phyloP scores from a whole-genome alignment of 1,139 yeast genomes.

The Protomyces gravidus region DNA sequence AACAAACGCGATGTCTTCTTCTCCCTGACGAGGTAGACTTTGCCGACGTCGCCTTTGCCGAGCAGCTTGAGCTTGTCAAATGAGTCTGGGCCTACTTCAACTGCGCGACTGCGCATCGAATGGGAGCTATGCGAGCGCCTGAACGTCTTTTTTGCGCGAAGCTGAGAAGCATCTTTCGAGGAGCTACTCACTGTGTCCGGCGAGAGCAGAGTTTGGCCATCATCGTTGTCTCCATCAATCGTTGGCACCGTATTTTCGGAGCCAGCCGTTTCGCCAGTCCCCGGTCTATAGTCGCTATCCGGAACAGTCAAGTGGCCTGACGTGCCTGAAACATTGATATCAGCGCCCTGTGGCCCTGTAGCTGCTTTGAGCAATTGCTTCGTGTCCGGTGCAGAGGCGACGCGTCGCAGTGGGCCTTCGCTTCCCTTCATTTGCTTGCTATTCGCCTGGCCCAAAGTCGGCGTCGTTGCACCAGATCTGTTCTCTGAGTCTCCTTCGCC shows the following conservation, averaged over 20 bases:
- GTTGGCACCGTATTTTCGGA: neutral
- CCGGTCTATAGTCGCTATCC: neutral
- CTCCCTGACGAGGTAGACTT: slow-evolving; percentile 85
- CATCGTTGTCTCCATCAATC: neutral
- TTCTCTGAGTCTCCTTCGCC: neutral
- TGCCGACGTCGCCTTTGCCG: slow-evolving; percentile 98
- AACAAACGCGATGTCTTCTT: slow-evolving; percentile 67
- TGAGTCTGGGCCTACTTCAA: slow-evolving; percentile 77
- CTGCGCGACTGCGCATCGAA: slow-evolving; percentile 68
- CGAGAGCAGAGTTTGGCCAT: neutral
- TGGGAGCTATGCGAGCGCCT: slow-evolving; percentile 62
- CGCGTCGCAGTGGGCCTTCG: slow-evolving; percentile 5
- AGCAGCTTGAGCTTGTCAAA: slow-evolving; percentile 82
- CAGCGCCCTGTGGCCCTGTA: neutral
- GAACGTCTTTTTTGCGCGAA: slow-evolving; percentile 10
- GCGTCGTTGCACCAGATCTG: neutral
- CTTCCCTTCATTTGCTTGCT: neutral
- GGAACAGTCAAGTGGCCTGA: neutral
- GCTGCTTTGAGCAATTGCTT: neutral
- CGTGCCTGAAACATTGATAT: too few relatives aligned
- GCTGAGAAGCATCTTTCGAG: neutral
- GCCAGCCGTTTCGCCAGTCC: neutral
- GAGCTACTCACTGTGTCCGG: neutral
- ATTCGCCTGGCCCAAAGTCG: neutral
- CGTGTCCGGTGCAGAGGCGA: slow-evolving; percentile 25